Percentiles rank a stretch among this genome's conserved stretches.
Evolutionary conservation across 345 rosid genomes (phyloP).

Genomic region (Euclidium syriacum): DNA sequence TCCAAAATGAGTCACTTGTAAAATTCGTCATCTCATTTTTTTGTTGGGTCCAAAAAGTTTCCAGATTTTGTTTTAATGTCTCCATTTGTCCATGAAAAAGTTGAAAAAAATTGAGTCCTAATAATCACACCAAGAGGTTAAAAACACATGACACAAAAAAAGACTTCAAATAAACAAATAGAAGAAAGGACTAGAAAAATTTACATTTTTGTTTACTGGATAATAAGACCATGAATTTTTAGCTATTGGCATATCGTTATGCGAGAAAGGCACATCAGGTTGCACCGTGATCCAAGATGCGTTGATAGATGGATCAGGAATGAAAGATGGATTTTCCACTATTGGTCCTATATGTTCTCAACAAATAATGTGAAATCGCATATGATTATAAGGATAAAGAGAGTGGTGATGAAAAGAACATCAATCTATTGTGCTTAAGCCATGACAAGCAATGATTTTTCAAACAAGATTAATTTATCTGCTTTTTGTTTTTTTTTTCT

Average conservation of each 20-base stretch:
- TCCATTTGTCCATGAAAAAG: constrained; percentile 3
- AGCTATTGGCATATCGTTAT: neutral
- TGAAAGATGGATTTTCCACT: neutral
- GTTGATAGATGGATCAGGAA: neutral
- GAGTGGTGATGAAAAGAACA: too few species aligned
- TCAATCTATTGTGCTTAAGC: constrained; percentile 1
- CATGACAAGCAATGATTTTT: neutral
- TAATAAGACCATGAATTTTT: neutral
- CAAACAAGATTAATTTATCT: neutral
- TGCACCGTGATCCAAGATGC: neutral
- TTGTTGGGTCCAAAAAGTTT: constrained; percentile 12
- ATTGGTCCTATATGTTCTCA: neutral
- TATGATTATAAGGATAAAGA: too few species aligned
- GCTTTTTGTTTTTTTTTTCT: neutral
- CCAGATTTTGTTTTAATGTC: too few species aligned
- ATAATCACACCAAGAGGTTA: neutral
- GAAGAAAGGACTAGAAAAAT: neutral
- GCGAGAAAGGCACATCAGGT: neutral
- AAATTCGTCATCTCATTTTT: neutral
- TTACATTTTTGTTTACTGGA: neutral
- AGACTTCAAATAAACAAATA: neutral
- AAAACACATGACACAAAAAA: neutral
- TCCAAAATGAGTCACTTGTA: neutral
- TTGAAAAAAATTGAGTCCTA: neutral
- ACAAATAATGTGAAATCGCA: neutral